Base-by-base conservation (phyloP, 495 filamentous ascomycete species). In the Penicillium odoratum region DNA sequence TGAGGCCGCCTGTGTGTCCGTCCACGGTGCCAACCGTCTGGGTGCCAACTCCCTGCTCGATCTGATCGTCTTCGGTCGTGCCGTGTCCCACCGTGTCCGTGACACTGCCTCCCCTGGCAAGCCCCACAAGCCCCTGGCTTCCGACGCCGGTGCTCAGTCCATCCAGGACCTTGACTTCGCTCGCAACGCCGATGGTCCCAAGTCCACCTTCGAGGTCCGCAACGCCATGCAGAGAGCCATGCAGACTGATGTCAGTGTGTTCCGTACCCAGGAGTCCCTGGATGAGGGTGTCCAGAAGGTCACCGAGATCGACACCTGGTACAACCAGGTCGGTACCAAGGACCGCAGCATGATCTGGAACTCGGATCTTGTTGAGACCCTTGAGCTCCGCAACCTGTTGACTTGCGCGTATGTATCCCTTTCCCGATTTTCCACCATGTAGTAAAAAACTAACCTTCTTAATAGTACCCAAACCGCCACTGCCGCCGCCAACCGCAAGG, bases 301-400 rank as follows among this genome's bases (percentile, higher is more conserved):
- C 65, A 83, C 76, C 64, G 82, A 88, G 59, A 88, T 97, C 64
- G 94, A 98, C 72, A 74, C 84, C 67, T 85, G 78, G 60, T 98
- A 89, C 78, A 69, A 74, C 55, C 83, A 96, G 69, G 85, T 97
- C 59, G 90, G 90, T 66, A 96, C 89, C 74, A 96, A 95, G 83
- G 93, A 98, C 74, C 88, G 93, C 69, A 93, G 90, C 85, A 97
- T 98, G 94, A 97, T 98, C 79, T 98, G 93, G 93, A 98, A 98
- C 85, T 91, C 89, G 38, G 93, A 98, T 67, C 83, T 98, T 30
- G 89, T 96, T 53, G 93, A 98, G 84, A 95, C 92, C 29, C 83
- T 98, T 43, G 93, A 98, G 78, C 81, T 97, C 66, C 81, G 91
- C 64, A 98, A 98, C 73, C 70, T 98, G 62, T 77, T 98, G 64